Evolutionary conservation across 176 grass and related monocot genomes (phyloP).

Genomic region (Carex pumila): DNA sequence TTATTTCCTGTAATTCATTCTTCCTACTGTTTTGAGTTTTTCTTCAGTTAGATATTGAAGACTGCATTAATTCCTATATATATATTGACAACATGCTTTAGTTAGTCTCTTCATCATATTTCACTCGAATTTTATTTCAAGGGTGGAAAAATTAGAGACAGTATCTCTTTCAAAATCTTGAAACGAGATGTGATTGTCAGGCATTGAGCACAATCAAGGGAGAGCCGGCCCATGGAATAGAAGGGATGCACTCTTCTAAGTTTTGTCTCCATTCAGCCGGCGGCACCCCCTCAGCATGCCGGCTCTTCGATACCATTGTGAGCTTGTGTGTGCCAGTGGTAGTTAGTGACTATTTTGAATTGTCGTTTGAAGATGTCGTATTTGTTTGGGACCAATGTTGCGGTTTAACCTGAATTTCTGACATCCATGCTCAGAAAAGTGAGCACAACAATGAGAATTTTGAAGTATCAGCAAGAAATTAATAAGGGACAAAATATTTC

Average conservation of each 20-base stretch:
- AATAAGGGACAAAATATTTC: constrained; percentile 45
- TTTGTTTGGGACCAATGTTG: constrained; percentile 64
- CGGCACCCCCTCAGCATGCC: constrained; percentile 68
- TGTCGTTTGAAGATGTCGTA: constrained; percentile 76
- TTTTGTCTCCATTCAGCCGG: constrained; percentile 89
- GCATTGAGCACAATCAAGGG: constrained; percentile 74
- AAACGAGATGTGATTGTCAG: constrained; percentile 73
- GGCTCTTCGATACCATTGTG: constrained; percentile 74
- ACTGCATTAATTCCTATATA: not conserved
- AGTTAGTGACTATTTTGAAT: constrained; percentile 63
- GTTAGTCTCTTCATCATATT: not conserved
- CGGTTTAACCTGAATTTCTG: constrained; percentile 19
- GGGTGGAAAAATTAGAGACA: constrained; percentile 76
- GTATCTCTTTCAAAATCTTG: constrained; percentile 68
- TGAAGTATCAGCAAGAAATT: constrained; percentile 79
- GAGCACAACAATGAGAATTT: constrained; percentile 14
- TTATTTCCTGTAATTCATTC: not conserved
- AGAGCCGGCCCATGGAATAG: constrained; percentile 54
- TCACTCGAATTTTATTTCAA: not conserved
- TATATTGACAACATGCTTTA: not conserved
- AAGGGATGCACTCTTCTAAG: constrained; percentile 80
- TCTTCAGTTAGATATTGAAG: not conserved
- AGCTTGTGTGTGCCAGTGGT: constrained; percentile 74
- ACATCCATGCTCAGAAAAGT: constrained; percentile 34
- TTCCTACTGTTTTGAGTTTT: not conserved